Evolutionary conservation across 2,329 filamentous ascomycete genomes (phyloP).

Genomic region (Pseudopyrenochaeta lycopersici): DNA sequence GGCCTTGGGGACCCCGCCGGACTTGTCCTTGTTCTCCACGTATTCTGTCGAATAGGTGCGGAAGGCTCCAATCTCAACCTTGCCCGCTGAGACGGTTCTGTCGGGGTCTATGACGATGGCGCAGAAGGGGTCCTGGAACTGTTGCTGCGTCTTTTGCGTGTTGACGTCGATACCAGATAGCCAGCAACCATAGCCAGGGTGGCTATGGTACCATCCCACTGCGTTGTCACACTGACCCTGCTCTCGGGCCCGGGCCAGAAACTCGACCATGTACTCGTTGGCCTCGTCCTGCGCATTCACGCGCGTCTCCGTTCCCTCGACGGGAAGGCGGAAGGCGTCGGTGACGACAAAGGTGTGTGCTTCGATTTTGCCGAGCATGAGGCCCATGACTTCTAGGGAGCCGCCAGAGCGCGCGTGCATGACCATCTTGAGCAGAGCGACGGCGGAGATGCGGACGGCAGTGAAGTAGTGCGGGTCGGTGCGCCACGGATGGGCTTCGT

Average conservation of each 20-base stretch:
- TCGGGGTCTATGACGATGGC: conserved; percentile 97
- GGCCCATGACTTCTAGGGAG: conserved; percentile 91
- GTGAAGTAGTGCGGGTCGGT: conserved; percentile 88
- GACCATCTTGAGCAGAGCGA: conserved; percentile 97
- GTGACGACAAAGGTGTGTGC: conserved; percentile 89
- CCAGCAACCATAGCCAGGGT: conserved; percentile 98
- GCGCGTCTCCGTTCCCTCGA: conserved; percentile 97
- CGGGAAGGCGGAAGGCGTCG: conserved; percentile 90
- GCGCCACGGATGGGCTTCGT: conserved; percentile 75
- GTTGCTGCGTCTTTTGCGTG: conserved; percentile 87
- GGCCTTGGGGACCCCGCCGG: conserved; percentile 37
- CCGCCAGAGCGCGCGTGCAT: conserved; percentile 98
- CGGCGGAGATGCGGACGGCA: conserved; percentile 88
- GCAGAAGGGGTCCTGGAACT: conserved; percentile 87
- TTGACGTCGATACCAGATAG: conserved; percentile 93
- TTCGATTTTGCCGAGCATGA: conserved; percentile 96
- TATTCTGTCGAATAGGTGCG: conserved; percentile 84
- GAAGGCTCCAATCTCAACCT: conserved; percentile 97
- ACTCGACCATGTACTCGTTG: conserved; percentile 95
- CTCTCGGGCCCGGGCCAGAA: conserved; percentile 78
- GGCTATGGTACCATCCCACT: conserved; percentile 97
- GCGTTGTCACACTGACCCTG: conserved; percentile 86
- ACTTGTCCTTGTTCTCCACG: conserved; percentile 53
- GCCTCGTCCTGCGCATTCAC: conserved; percentile 96
- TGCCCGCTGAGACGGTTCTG: conserved; percentile 90